Base-by-base conservation (phyloP, 2,329 filamentous ascomycete genomes). In the Basipetospora sp. region DNA sequence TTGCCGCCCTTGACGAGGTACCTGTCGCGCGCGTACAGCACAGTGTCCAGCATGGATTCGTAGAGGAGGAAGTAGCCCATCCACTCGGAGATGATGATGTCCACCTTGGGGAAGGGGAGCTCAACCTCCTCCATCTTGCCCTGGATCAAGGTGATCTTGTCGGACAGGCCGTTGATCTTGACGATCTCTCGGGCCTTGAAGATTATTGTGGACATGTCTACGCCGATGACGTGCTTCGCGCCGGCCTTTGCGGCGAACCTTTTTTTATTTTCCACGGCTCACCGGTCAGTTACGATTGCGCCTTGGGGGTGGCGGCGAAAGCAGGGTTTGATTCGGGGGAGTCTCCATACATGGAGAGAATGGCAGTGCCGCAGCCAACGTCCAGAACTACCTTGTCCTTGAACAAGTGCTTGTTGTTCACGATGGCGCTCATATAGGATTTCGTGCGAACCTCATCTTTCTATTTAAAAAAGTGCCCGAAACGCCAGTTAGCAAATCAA, bases 71-170 rank as follows among this genome's bases (percentile, higher is more conserved):
- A 96, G 67, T 98, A 98, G 25, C 90, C 90, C 90, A 98, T 98
- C 90, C 90, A 98, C 69, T 98, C 90, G 2, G 88, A 96, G 58
- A 98, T 93, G 64, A 98, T 98, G 57, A 98, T 98, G 56, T 98
- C 90, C 47, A 98, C 90, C 64, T 96, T 83, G 53, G 85, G 80
- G 62, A 81, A 94, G 15, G 90, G 90, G 44, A 98, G 69, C 53
- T 81, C 69, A 32, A 98, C 86, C 65, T 98, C 90, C 67, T 98
- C 90, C 90, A 98, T 98, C 74, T 98, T 98, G 58, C 90, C 90
- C 67, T 96, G 90, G 46, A 98, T 74, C 42, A 98, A 75, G 38
- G 90, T 96, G 59, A 98, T 94, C 74, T 94, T 93, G 65, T 88
- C 81, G 38, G 80, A 72, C 71, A 98, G 77, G 50, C 88, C 87